Evolutionary conservation across 176 grass and related monocot genomes (phyloP).

Genomic region (Triticum dicoccoides): DNA sequence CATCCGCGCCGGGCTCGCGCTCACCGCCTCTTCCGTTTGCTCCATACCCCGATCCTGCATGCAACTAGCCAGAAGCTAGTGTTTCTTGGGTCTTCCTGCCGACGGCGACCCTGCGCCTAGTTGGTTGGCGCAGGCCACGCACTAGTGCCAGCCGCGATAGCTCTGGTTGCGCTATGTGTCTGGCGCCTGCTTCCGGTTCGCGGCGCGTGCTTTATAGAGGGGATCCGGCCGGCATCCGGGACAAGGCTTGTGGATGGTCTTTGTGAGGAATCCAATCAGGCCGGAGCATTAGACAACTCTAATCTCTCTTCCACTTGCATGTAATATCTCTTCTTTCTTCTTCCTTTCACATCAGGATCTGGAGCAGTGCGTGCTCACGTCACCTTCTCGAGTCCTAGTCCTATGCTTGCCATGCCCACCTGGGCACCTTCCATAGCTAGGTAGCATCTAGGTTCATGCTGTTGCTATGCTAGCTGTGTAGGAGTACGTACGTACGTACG

Average conservation of each 20-base stretch:
- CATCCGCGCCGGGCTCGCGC: neutral
- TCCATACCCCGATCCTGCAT: constrained; percentile 29
- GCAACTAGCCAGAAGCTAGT: neutral
- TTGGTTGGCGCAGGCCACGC: neutral
- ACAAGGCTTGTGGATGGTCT: constrained; percentile 34
- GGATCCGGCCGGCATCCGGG: neutral
- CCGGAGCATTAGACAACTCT: constrained; percentile 24
- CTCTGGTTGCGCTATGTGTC: neutral
- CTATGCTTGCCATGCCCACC: constrained; percentile 24
- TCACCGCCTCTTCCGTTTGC: constrained; percentile 22
- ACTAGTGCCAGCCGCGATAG: neutral
- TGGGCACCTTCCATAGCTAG: neutral
- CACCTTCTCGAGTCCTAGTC: constrained; percentile 10
- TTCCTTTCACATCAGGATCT: constrained; percentile 33
- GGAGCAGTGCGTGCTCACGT: constrained; percentile 30
- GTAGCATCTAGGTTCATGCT: constrained; percentile 35
- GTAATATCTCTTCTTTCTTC: constrained; percentile 20
- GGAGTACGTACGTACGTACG: neutral
- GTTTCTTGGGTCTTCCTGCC: neutral
- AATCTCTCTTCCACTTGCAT: constrained; percentile 16
- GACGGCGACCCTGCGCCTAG: neutral
- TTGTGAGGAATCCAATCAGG: constrained; percentile 39
- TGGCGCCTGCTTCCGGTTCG: constrained; percentile 18
- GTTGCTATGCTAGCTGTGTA: neutral
- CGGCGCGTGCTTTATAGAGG: constrained; percentile 51